A percentile compares a stretch with the other conserved stretches of the same genome.
Conservation (phyloP, 148 eudicot species). For the Selenicereus undatus region DNA sequence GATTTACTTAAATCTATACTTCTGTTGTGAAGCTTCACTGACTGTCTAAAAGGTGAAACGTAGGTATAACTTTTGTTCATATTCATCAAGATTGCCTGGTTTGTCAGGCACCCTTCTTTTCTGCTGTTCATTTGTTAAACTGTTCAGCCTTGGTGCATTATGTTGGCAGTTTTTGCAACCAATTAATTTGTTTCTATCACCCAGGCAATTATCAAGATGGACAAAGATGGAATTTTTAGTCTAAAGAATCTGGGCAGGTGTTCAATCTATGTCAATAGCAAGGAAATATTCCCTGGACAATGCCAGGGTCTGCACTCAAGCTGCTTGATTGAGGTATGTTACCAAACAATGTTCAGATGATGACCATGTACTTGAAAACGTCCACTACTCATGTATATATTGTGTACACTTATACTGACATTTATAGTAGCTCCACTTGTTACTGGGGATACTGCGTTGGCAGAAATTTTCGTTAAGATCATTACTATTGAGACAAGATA, state of each 20-base stretch:
- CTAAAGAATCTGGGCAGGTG: slow-evolving; percentile 67
- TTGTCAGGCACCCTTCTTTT: slow-evolving; percentile 11
- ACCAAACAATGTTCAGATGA: neutral
- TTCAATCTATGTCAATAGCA: slow-evolving; percentile 56
- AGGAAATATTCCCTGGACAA: slow-evolving; percentile 43
- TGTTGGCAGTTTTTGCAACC: neutral
- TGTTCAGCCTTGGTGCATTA: neutral
- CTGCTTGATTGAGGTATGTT: slow-evolving; percentile 75
- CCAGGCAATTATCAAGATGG: slow-evolving; percentile 83
- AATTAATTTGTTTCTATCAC: slow-evolving; percentile 14
- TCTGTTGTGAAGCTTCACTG: too few species aligned
- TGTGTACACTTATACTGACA: neutral
- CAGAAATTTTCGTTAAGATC: neutral
- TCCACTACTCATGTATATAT: neutral
- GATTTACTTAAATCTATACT: too few species aligned
- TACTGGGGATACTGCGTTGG: neutral
- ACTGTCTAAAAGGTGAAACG: too few species aligned
- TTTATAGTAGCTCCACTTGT: neutral
- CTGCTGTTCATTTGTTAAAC: neutral
- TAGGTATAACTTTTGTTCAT: too few species aligned
- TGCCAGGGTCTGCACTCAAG: slow-evolving; percentile 39
- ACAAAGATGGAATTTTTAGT: slow-evolving; percentile 62
- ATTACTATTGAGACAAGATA: neutral
- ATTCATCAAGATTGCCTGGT: neutral
- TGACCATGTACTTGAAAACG: slow-evolving; percentile 2